These are phyloP conservation scores for Exophiala dermatitidis DNA, from an alignment of 2,329 filamentous ascomycete species.

Conservation along the genomic window DNA sequence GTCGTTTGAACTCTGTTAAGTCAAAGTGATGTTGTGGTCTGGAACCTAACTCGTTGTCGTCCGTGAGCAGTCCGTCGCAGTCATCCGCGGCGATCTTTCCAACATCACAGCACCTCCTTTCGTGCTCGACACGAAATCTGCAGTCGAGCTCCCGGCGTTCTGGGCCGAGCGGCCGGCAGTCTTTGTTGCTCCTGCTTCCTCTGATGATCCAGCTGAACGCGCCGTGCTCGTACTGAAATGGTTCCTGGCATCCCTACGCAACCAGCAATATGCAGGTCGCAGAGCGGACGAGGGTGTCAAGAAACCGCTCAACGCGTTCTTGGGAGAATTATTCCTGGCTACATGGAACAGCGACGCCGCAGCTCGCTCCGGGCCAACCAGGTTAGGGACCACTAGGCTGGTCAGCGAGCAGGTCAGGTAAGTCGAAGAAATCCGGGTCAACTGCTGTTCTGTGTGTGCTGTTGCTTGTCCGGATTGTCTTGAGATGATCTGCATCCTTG, in stretches of 20 bases:
- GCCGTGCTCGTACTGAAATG: conserved; percentile 86
- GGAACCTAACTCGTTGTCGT: neutral
- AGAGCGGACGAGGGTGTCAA: conserved; percentile 21
- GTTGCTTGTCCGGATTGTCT: too few relatives aligned
- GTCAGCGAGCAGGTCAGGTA: conserved; percentile 27
- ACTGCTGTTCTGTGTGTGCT: neutral
- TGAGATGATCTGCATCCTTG: too few relatives aligned
- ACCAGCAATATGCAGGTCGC: conserved; percentile 51
- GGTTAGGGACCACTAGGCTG: conserved; percentile 17
- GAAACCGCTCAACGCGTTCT: conserved; percentile 26
- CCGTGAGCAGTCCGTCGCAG: conserved; percentile 57
- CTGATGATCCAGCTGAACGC: conserved; percentile 72
- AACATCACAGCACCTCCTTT: conserved; percentile 76
- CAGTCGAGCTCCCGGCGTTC: conserved; percentile 75
- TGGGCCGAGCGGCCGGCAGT: conserved; percentile 73
- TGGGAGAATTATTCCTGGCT: conserved; percentile 24
- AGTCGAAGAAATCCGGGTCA: neutral
- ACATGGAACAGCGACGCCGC: conserved; percentile 18
- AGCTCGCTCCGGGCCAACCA: neutral
- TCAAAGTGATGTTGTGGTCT: too few relatives aligned
- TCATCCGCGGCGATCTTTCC: conserved; percentile 74
- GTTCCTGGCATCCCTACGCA: conserved; percentile 89
- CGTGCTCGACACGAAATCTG: conserved; percentile 68
- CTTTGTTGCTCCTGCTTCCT: conserved; percentile 73
- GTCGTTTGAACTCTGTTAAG: too few relatives aligned